These are phyloP conservation scores for Periconia sp. DNA, from an alignment of 2,329 filamentous ascomycete species.

Conservation along the genomic window DNA sequence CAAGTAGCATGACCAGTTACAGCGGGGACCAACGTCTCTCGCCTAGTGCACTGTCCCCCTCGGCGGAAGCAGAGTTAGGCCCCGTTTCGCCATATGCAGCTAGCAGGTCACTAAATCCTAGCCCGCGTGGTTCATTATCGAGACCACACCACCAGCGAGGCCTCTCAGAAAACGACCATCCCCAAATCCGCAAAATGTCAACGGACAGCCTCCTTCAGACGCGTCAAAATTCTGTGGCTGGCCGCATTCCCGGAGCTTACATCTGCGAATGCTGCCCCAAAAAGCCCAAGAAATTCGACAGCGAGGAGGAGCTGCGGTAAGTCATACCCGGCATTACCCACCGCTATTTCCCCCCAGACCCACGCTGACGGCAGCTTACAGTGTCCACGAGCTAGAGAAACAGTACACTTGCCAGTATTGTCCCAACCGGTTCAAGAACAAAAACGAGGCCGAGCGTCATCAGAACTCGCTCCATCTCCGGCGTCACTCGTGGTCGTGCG, in stretches of 20 bases:
- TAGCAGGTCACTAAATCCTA: constrained; percentile 52
- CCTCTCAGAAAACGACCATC: constrained; percentile 48
- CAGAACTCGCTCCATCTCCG: constrained; percentile 94
- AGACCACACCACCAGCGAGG: constrained; percentile 49
- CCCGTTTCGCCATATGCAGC: constrained; percentile 62
- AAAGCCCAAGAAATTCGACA: constrained; percentile 95
- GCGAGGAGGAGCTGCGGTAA: constrained; percentile 81
- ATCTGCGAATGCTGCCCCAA: constrained; percentile 97
- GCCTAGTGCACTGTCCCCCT: constrained; percentile 64
- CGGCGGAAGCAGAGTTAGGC: constrained; percentile 60
- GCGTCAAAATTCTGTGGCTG: constrained; percentile 55
- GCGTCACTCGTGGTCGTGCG: constrained; percentile 96
- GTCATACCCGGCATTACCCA: constrained; percentile 43
- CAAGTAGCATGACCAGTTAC: constrained; percentile 70
- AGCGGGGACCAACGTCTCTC: constrained; percentile 67
- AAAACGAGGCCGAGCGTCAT: constrained; percentile 95
- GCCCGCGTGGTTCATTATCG: constrained; percentile 48
- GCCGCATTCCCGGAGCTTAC: constrained; percentile 63
- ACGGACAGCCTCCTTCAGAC: constrained; percentile 51
- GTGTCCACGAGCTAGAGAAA: constrained; percentile 90
- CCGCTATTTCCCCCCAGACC: constrained; percentile 27
- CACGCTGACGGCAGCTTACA: constrained; percentile 49
- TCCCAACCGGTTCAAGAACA: constrained; percentile 97
- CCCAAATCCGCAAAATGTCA: constrained; percentile 55
- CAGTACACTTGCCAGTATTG: constrained; percentile 95